These are phyloP conservation scores for Lachnellula arida DNA, from an alignment of 2,329 filamentous ascomycete species.

Conservation along the genomic window DNA sequence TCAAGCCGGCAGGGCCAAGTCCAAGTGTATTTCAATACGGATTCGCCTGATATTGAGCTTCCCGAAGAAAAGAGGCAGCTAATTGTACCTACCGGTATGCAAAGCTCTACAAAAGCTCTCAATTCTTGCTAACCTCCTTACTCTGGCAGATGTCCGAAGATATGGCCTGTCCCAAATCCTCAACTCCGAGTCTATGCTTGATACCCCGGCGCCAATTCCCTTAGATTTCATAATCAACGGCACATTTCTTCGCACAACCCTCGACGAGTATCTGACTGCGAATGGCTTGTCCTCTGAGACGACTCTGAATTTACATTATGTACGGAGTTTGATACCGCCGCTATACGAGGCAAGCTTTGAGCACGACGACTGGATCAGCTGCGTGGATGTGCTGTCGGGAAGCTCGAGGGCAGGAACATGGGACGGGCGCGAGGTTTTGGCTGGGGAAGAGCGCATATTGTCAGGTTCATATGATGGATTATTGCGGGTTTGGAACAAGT, in stretches of 20 bases:
- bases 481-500: conserved; percentile 83
- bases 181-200: conserved; percentile 68
- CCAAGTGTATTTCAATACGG: conserved; percentile 64
- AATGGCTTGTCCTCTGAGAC: conserved; percentile 88
- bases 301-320: conserved; percentile 85
- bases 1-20: conserved; percentile 44
- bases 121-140: conserved; percentile 4
- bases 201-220: conserved; percentile 61
- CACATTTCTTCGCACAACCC: conserved; percentile 79
- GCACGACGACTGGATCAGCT: conserved; percentile 95
- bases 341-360: conserved; percentile 87
- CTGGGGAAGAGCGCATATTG: conserved; percentile 68
- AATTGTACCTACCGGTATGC: conserved; percentile 55
- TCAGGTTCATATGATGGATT: conserved; percentile 92
- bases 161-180: conserved; percentile 67
- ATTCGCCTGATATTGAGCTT: conserved; percentile 56
- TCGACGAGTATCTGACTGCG: conserved; percentile 83
- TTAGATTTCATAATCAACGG: conserved; percentile 97
- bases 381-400: conserved; percentile 73
- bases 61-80: conserved; percentile 58
- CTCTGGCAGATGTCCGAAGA: conserved; percentile 55
- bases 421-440: conserved; percentile 45
- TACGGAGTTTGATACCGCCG: conserved; percentile 84
- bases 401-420: conserved; percentile 57
- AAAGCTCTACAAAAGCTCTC: neutral